A percentile compares a stretch with the other conserved stretches of the same genome.
Evolutionary conservation across 2,329 filamentous ascomycete genomes (phyloP).

Genomic region (Pseudogymnoascus sp.): DNA sequence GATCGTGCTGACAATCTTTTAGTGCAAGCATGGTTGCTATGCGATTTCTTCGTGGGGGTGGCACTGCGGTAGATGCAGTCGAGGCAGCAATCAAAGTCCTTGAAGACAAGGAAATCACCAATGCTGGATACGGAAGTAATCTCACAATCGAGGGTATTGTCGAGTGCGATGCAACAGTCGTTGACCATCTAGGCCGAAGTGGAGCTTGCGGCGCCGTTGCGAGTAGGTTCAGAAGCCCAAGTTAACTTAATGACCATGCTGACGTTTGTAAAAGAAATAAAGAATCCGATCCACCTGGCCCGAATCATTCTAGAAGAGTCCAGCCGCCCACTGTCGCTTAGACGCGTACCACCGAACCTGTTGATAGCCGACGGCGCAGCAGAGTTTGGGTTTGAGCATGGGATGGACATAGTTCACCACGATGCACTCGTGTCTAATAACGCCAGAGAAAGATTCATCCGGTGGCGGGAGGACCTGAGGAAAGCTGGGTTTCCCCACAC

Average conservation of each 20-base stretch:
- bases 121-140: constrained; percentile 94
- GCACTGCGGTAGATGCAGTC: constrained; percentile 77
- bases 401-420: constrained; percentile 65
- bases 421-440: constrained; percentile 73
- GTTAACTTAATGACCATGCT: constrained; percentile 17
- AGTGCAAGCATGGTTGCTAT: constrained; percentile 83
- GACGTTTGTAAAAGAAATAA: constrained; percentile 58
- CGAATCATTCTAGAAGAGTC: constrained; percentile 75
- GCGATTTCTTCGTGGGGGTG: constrained; percentile 70
- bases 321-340: constrained; percentile 68
- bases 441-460: constrained; percentile 68
- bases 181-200: constrained; percentile 85
- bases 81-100: constrained; percentile 82
- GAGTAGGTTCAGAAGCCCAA: constrained; percentile 51
- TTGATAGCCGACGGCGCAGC: constrained; percentile 80
- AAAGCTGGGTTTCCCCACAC: constrained; percentile 45
- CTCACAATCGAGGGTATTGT: constrained; percentile 83
- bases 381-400: constrained; percentile 75
- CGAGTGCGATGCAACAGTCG: constrained; percentile 89
- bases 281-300: constrained; percentile 85
- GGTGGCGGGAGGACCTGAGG: constrained; percentile 70
- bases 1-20: background rate
- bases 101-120: constrained; percentile 93
- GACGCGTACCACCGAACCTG: constrained; percentile 86
- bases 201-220: constrained; percentile 88